A percentile compares a stretch with the other conserved stretches of the same genome.
Evolutionary conservation across 306 rosid genomes (phyloP).

Genomic region (Lotus japonicus): DNA sequence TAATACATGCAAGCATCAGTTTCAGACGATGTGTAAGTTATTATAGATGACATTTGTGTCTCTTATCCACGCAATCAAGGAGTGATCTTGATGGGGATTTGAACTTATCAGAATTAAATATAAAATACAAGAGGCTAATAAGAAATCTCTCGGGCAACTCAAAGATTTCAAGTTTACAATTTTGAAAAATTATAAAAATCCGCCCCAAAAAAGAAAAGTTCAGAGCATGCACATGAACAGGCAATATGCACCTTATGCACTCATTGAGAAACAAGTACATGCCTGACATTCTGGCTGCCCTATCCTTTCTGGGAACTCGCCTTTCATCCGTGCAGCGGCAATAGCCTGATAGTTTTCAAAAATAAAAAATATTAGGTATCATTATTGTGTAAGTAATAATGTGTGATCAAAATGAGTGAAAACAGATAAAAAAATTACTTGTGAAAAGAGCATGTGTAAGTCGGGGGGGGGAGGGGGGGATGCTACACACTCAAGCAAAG

Average conservation of each 20-base stretch:
- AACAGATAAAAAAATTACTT: background rate
- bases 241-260: slow-evolving; percentile 30
- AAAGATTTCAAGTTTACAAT: background rate
- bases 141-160: slow-evolving; percentile 5
- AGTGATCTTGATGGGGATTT: background rate
- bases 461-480: too few relatives aligned
- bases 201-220: background rate
- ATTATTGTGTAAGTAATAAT: background rate
- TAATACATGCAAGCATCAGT: background rate
- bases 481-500: too few relatives aligned
- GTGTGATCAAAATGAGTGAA: background rate
- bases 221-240: slow-evolving; percentile 26
- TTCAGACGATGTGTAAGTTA: background rate
- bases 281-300: slow-evolving; percentile 99
- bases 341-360: slow-evolving; percentile 59
- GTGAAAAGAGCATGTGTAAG: background rate
- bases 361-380: slow-evolving; percentile 14
- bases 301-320: slow-evolving; percentile 89
- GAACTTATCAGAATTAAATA: background rate
- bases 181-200: slow-evolving; percentile 10
- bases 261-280: slow-evolving; percentile 46
- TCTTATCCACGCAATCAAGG: background rate
- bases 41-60: background rate
- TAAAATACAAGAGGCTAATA: background rate
- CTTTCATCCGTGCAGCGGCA: slow-evolving; percentile 97